Conservation (phyloP, 306 rosid genomes). For the Elaeagnus macrophylla region DNA sequence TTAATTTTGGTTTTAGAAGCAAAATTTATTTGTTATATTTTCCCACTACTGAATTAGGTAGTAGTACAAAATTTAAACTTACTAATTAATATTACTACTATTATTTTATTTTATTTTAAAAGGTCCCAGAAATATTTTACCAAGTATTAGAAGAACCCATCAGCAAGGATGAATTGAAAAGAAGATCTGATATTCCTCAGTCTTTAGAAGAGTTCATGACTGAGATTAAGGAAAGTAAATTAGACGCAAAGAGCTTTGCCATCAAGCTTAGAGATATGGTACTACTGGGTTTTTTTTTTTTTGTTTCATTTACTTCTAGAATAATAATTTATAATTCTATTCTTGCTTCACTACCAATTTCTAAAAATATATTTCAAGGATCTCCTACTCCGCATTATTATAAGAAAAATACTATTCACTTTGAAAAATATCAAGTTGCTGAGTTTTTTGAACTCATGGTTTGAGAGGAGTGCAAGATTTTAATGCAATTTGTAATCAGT, state of each 20-base stretch:
- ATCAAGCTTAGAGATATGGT: conserved; percentile 92
- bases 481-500: no score
- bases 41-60: background rate
- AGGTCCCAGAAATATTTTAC: conserved; percentile 93
- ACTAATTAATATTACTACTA: conserved; percentile 18
- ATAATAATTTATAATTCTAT: no score
- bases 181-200: conserved; percentile 83
- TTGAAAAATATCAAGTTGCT: no score
- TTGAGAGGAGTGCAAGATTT: no score
- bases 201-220: conserved; percentile 79
- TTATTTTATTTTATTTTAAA: conserved; percentile 19
- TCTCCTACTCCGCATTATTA: no score
- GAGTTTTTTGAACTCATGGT: no score
- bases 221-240: conserved; percentile 47
- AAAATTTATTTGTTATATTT: background rate
- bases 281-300: conserved; percentile 1
- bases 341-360: no score
- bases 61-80: conserved; percentile 3
- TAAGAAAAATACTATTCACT: no score
- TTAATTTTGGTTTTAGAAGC: no score
- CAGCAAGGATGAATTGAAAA: conserved; percentile 49
- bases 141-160: conserved; percentile 72
- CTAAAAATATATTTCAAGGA: no score
- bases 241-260: conserved; percentile 74
- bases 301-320: no score